Percentiles rank a stretch among this genome's conserved stretches.
Evolutionary conservation across 1,284 basidiomycete genomes (phyloP).

Genomic region (Coniferiporia weirii): DNA sequence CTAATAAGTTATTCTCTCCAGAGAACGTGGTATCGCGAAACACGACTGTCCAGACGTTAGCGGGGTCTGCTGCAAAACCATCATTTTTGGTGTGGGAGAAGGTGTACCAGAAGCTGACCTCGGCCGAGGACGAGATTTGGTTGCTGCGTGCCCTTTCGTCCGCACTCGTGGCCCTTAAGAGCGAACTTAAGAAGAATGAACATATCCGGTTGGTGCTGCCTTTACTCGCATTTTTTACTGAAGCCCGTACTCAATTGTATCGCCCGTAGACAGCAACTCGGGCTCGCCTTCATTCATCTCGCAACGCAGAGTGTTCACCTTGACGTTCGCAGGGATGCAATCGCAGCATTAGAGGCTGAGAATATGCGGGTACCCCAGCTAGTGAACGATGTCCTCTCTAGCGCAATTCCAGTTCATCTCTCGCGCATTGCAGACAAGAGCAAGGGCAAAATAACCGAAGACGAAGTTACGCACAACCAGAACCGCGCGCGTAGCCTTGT

Average conservation of each 20-base stretch:
- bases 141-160: slow-evolving; percentile 64
- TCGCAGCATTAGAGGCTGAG: slow-evolving; percentile 38
- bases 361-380: slow-evolving; percentile 37
- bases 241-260: slow-evolving; percentile 11
- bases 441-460: slow-evolving; percentile 15
- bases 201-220: slow-evolving; percentile 47
- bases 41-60: slow-evolving; percentile 40
- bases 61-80: slow-evolving; percentile 55
- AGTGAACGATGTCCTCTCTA: slow-evolving; percentile 47
- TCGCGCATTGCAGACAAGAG: slow-evolving; percentile 20
- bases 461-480: slow-evolving; percentile 3
- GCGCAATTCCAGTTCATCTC: slow-evolving; percentile 48
- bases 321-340: slow-evolving; percentile 46
- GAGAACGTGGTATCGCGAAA: slow-evolving; percentile 33
- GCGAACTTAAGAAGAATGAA: slow-evolving; percentile 52
- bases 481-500: slow-evolving; percentile 33
- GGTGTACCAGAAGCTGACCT: slow-evolving; percentile 69
- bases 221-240: slow-evolving; percentile 2
- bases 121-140: slow-evolving; percentile 72
- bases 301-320: slow-evolving; percentile 52
- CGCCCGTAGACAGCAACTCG: slow-evolving; percentile 49
- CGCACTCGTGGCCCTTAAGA: slow-evolving; percentile 44
- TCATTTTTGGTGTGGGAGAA: slow-evolving; percentile 86
- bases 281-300: slow-evolving; percentile 64
- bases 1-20: slow-evolving; percentile 20